Conservation (phyloP, 305 asterid species). For the Fraxinus sp. region DNA sequence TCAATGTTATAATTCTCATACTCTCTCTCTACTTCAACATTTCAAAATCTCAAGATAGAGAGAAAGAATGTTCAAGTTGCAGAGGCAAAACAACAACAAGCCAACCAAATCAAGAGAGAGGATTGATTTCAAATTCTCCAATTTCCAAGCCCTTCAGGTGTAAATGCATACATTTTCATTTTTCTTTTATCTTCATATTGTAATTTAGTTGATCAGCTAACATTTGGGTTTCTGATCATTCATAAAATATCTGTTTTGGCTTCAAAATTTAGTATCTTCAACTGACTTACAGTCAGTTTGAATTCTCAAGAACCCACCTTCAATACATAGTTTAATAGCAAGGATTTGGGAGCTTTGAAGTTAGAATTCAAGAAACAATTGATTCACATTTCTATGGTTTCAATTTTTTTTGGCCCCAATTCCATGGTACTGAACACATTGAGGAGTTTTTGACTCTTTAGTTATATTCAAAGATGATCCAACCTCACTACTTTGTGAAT, state of each 20-base stretch:
- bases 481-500: background rate
- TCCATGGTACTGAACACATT: background rate
- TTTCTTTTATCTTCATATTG: background rate
- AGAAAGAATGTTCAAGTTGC: conserved; percentile 58
- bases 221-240: background rate
- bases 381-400: background rate
- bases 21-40: conserved; percentile 19
- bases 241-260: background rate
- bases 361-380: background rate
- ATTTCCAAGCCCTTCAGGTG: conserved; percentile 92
- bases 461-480: background rate
- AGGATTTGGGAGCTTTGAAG: background rate
- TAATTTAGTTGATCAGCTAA: background rate
- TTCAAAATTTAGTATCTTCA: background rate
- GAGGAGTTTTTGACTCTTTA: background rate
- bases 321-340: background rate
- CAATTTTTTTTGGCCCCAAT: background rate
- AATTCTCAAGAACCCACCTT: background rate
- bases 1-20: conserved; percentile 23
- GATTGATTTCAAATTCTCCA: conserved; percentile 80
- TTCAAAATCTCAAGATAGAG: conserved; percentile 15
- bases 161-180: background rate
- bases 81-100: conserved; percentile 41
- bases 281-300: background rate
- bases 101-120: conserved; percentile 48